phyloP scores from a whole-genome alignment of 2,329 filamentous ascomycete genomes.

The Penicillium sp. region DNA sequence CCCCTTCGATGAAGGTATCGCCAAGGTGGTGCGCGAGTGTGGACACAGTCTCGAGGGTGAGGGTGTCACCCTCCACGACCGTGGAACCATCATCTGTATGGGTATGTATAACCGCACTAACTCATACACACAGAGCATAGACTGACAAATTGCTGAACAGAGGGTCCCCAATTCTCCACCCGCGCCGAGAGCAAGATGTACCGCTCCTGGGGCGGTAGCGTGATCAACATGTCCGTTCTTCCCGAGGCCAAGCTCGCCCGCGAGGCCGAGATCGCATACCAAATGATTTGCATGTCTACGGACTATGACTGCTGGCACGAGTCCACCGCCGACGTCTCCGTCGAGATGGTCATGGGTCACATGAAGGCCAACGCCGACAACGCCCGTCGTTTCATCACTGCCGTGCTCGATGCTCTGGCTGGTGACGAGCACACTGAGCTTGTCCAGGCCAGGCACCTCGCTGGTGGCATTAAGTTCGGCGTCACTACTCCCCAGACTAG shows the following conservation, averaged over 20 bases:
- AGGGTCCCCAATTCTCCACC: constrained; percentile 97
- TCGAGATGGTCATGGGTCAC: constrained; percentile 95
- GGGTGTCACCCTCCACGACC: constrained; percentile 79
- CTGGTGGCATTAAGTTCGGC: constrained; percentile 73
- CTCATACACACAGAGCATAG: not conserved
- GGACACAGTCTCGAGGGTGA: constrained; percentile 78
- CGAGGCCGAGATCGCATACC: constrained; percentile 94
- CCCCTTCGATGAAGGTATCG: constrained; percentile 81
- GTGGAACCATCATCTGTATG: constrained; percentile 89
- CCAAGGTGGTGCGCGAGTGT: constrained; percentile 74
- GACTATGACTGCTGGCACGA: constrained; percentile 99
- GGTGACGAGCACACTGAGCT: constrained; percentile 74
- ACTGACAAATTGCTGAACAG: constrained; percentile 45
- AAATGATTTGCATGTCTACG: constrained; percentile 99
- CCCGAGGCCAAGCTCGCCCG: constrained; percentile 95
- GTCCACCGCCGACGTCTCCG: constrained; percentile 76
- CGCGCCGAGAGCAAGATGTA: constrained; percentile 96
- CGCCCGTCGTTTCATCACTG: constrained; percentile 79
- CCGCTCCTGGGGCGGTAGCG: constrained; percentile 85
- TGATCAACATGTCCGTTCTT: constrained; percentile 97
- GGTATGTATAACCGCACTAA: constrained; percentile 55
- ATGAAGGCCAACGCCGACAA: constrained; percentile 94
- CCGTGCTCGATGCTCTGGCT: constrained; percentile 82
- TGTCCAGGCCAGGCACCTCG: constrained; percentile 78
- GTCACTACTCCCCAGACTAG: constrained; percentile 82